A percentile compares a stretch with the other conserved stretches of the same genome.
Conservation (phyloP, 257 asterid genomes). For the Anisodus tanguticus region DNA sequence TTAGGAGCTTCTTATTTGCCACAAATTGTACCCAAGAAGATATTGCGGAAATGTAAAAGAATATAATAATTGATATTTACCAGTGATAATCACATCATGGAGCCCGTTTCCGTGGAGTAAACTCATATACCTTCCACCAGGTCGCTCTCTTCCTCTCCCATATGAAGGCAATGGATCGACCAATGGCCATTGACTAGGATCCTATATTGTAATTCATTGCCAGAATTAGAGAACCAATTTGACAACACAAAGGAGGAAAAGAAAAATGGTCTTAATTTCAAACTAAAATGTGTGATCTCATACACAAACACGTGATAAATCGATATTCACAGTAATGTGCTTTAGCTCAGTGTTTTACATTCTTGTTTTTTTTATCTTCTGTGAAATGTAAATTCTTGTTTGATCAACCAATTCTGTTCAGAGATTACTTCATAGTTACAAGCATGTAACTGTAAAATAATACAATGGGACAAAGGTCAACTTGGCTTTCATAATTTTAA, state of each 20-base stretch:
- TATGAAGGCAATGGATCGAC: slow-evolving; percentile 88
- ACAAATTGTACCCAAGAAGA: background rate
- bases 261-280: background rate
- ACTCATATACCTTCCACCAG: slow-evolving; percentile 92
- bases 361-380: background rate
- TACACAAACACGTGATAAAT: background rate
- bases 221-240: background rate
- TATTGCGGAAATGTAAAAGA: background rate
- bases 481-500: background rate
- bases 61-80: slow-evolving; percentile 38
- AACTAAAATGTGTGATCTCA: slow-evolving; percentile 7
- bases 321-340: background rate
- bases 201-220: slow-evolving; percentile 50
- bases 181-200: slow-evolving; percentile 72
- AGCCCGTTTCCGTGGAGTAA: slow-evolving; percentile 91
- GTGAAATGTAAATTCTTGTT: background rate
- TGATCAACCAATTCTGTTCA: background rate
- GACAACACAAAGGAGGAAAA: background rate
- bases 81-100: slow-evolving; percentile 88
- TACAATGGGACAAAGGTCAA: background rate
- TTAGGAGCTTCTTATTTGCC: background rate
- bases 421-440: background rate
- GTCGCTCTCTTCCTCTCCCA: slow-evolving; percentile 95
- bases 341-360: background rate
- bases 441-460: background rate